These are phyloP conservation scores for Leishmania amazonensis DNA, from an alignment of 208 protist species.

Conservation along the genomic window DNA sequence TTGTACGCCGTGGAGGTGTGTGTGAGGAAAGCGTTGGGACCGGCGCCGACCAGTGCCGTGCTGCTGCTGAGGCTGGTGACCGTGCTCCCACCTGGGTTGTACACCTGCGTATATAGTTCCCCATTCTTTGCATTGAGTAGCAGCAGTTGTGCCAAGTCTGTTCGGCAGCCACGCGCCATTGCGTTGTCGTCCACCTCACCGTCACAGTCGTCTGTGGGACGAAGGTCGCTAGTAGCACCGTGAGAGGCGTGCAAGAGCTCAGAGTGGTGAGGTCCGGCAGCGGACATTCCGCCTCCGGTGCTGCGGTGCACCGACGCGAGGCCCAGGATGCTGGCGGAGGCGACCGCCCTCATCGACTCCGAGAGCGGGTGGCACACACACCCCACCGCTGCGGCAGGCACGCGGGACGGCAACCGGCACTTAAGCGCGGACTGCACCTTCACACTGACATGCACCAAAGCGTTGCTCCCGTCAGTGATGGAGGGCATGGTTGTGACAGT, in stretches of 20 bases:
- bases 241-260: not conserved
- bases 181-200: slow-evolving; percentile 1
- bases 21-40: slow-evolving; percentile 57
- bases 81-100: slow-evolving; percentile 38
- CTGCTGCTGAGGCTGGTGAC: slow-evolving; percentile 37
- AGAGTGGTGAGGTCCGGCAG: not conserved
- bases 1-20: slow-evolving; percentile 10
- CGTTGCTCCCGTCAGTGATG: slow-evolving; percentile 19
- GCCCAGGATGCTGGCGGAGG: not conserved
- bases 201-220: not conserved
- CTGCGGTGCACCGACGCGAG: not conserved
- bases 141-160: slow-evolving; percentile 51
- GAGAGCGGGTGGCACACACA: slow-evolving; percentile 32
- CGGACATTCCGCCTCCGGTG: not conserved
- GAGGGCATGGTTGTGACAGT: slow-evolving; percentile 12
- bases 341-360: not conserved
- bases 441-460: slow-evolving; percentile 16
- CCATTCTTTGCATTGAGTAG: slow-evolving; percentile 60
- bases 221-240: not conserved
- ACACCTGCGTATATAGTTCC: slow-evolving; percentile 70
- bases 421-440: slow-evolving; percentile 33
- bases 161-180: slow-evolving; percentile 33
- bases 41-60: slow-evolving; percentile 39
- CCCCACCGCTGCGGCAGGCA: slow-evolving; percentile 48
- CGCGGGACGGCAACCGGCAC: slow-evolving; percentile 41